A percentile compares a stretch with the other conserved stretches of the same genome.
Conservation (phyloP, 116 monocot genomes). For the Papilionanthe hybrid region DNA sequence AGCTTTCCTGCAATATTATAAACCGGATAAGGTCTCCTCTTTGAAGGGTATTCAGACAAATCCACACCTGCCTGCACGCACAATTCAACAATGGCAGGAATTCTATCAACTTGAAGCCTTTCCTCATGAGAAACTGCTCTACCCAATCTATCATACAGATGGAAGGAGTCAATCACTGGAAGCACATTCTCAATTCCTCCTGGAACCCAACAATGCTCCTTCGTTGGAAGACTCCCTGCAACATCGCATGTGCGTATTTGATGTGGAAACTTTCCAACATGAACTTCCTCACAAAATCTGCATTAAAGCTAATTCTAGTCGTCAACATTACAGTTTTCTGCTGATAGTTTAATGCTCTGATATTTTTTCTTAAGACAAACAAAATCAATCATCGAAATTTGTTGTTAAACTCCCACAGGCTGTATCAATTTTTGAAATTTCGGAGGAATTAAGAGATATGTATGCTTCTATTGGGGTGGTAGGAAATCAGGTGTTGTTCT, state of each 20-base stretch:
- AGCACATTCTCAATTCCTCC: constrained; percentile 49
- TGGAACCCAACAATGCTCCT: constrained; percentile 35
- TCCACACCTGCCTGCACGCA: constrained; percentile 52
- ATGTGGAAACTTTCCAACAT: constrained; percentile 38
- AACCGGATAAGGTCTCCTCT: constrained; percentile 34
- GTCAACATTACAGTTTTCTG: neutral
- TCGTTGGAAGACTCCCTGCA: constrained; percentile 31
- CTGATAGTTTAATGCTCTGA: neutral
- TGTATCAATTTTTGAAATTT: neutral
- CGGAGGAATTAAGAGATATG: too few relatives aligned
- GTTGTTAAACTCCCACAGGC: neutral
- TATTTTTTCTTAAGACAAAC: neutral
- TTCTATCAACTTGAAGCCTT: constrained; percentile 38
- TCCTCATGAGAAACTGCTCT: constrained; percentile 58
- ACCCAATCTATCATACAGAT: constrained; percentile 49
- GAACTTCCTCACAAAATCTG: constrained; percentile 46
- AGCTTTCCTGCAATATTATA: constrained; percentile 53
- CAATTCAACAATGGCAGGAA: constrained; percentile 47
- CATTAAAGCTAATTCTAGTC: neutral
- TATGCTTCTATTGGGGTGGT: too few relatives aligned
- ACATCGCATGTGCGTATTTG: constrained; percentile 41
- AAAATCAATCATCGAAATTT: neutral
- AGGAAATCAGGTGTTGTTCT: too few relatives aligned
- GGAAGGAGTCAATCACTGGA: constrained; percentile 44
- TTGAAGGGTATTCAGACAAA: constrained; percentile 41